These are phyloP conservation scores for Boletellus dicymbophilus DNA, from an alignment of 1,284 basidiomycete genomes.

Conservation along the genomic window DNA sequence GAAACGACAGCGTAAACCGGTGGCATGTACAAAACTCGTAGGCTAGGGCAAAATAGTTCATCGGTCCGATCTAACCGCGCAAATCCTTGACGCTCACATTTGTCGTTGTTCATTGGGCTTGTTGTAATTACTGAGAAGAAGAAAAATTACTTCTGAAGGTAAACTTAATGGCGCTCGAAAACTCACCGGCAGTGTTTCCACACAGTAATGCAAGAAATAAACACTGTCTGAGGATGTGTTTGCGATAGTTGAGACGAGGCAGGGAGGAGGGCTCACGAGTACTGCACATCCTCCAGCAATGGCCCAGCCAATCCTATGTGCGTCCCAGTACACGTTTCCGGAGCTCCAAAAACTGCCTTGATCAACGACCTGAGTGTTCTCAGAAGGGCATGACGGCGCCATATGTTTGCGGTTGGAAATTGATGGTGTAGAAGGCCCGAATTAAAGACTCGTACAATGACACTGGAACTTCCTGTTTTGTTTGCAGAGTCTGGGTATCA, in stretches of 20 bases:
- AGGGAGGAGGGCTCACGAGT: slow-evolving; percentile 47
- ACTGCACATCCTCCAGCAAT: slow-evolving; percentile 66
- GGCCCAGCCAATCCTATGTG: slow-evolving; percentile 74
- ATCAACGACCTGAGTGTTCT: slow-evolving; percentile 52
- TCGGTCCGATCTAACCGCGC: neutral
- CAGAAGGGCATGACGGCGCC: slow-evolving; percentile 47
- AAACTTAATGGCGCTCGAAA: neutral
- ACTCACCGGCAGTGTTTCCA: slow-evolving; percentile 61
- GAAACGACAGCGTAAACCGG: slow-evolving; percentile 83
- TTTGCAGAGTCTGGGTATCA: slow-evolving; percentile 4
- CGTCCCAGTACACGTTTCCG: slow-evolving; percentile 54
- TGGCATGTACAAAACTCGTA: slow-evolving; percentile 81
- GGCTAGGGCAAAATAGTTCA: slow-evolving; percentile 14
- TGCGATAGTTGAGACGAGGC: neutral
- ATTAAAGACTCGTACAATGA: slow-evolving; percentile 9
- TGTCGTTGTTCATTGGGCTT: slow-evolving; percentile 72
- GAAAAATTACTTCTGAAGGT: neutral
- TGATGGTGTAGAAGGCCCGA: neutral
- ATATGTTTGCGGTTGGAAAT: slow-evolving; percentile 13
- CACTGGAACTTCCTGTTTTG: too few species aligned
- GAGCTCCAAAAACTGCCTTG: slow-evolving; percentile 63
- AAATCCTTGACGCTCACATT: slow-evolving; percentile 51
- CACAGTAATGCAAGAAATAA: slow-evolving; percentile 59
- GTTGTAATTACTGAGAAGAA: slow-evolving; percentile 64
- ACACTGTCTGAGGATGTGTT: slow-evolving; percentile 47